Evolutionary conservation across 1,284 basidiomycete species (phyloP).

Genomic region (Boletellus sp.): DNA sequence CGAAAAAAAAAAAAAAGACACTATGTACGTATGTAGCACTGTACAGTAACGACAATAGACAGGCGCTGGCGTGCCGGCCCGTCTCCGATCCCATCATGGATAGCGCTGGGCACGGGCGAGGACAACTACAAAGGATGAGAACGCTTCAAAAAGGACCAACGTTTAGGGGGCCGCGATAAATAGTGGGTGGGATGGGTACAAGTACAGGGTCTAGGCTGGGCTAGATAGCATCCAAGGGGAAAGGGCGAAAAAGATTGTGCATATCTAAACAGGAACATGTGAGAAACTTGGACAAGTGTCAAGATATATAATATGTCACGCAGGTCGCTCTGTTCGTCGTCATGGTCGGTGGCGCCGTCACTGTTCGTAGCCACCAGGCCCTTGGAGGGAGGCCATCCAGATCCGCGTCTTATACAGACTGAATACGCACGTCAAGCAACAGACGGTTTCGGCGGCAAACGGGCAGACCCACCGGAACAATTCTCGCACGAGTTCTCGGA

Average conservation of each 20-base stretch:
- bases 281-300: conserved; percentile 10
- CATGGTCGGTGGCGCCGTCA: conserved; percentile 14
- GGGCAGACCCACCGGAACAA: conserved; percentile 67
- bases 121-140: too few relatives aligned
- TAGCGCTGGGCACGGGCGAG: too few relatives aligned
- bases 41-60: too few relatives aligned
- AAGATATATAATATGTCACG: conserved; percentile 24
- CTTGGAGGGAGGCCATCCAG: conserved; percentile 67
- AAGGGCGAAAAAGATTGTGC: conserved; percentile 19
- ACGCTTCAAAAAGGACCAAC: background rate
- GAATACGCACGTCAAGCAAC: background rate
- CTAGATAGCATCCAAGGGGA: conserved; percentile 28
- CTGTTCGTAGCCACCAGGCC: conserved; percentile 39
- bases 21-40: too few relatives aligned
- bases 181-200: conserved; percentile 26
- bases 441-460: background rate
- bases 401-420: conserved; percentile 74
- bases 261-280: conserved; percentile 29
- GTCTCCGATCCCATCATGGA: too few relatives aligned
- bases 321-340: conserved; percentile 4
- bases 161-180: conserved; percentile 18
- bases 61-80: too few relatives aligned
- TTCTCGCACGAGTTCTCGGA: conserved; percentile 91
- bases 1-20: too few relatives aligned
- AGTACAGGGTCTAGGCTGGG: conserved; percentile 33